A percentile compares a stretch with the other conserved stretches of the same genome.
Evolutionary conservation across 108 stramenopile genomes (phyloP).

Genomic region (Parietichytrium sp.): DNA sequence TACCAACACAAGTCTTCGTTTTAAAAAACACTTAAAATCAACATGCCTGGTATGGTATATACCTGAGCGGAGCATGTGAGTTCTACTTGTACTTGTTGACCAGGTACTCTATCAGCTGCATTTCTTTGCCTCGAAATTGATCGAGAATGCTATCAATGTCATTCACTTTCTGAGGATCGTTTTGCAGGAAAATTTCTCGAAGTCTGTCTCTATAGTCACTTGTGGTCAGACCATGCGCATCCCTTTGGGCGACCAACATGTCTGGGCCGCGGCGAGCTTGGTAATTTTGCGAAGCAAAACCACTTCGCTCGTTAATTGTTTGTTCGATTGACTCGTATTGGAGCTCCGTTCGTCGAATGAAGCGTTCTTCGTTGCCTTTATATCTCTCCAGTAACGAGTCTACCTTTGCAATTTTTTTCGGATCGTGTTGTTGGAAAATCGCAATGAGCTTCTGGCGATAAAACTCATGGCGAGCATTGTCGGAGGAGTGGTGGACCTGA

Average conservation of each 20-base stretch:
- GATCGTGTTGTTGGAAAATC: not conserved
- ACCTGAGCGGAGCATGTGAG: too few species aligned
- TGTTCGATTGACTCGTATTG: not conserved
- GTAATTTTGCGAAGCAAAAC: too few species aligned
- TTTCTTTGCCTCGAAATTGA: conserved; percentile 33
- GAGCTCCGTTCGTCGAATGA: not conserved
- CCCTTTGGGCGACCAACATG: not conserved
- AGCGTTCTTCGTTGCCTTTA: conserved; percentile 28
- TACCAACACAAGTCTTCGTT: too few species aligned
- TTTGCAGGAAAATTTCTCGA: not conserved
- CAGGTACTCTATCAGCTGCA: conserved; percentile 11
- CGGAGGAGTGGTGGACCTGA: not conserved
- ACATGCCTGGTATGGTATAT: too few species aligned
- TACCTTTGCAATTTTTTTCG: conserved; percentile 3
- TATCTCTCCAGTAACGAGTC: not conserved
- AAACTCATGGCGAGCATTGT: not conserved
- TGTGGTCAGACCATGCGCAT: not conserved
- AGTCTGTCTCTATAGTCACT: conserved; percentile 5
- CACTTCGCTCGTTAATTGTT: not conserved
- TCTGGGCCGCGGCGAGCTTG: too few species aligned
- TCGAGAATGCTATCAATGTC: not conserved
- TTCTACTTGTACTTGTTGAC: conserved; percentile 29
- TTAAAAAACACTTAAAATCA: too few species aligned
- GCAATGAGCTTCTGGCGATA: conserved; percentile 25
- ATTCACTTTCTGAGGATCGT: not conserved